Evolutionary conservation across 2,329 filamentous ascomycete species (phyloP), one percentile per base, ranked within the genome.

Genomic region (Colletotrichum siamense): DNA sequence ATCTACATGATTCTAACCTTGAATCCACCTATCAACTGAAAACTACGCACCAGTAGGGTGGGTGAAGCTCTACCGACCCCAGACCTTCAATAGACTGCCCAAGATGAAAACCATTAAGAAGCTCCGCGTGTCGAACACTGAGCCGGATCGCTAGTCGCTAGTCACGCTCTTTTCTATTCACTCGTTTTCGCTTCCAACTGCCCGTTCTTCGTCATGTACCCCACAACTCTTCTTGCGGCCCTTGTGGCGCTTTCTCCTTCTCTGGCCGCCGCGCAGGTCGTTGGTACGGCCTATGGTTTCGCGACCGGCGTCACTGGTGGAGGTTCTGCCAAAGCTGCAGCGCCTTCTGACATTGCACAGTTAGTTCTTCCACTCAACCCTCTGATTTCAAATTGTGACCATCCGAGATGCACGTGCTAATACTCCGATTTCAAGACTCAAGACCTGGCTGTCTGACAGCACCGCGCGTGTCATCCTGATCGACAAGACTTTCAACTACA

Each of bases 401-500:
- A n/a, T n/a, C 44, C 6, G 18, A 12, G 1, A 22, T 49, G 44
- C 44, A n/a, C 10, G n/a, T 22, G n/a, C 55, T 28, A 15, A 62
- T 7, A 62, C 5, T 15, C 3, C 16, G 5, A 18, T n/a, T 62
- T 13, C 6, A 9, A 65, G 59, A 22, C 86, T 90, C 75, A 78
- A 82, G 9, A 66, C 75, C 3, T 68, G 65, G 44, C 65, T 57
- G 28, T 57, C 65, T 6, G 65, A 68, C 30, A 57, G 30, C 44
- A 68, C 65, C 13, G 26, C 91, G 18, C 88, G 91, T 32, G 88
- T 90, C 77, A 92, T 93, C 79, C 86, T 93, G 69, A 85, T 93
- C 36, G 87, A 88, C 81, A 89, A 91, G 80, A 87, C 86, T 61
- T 88, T 89, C 81, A 88, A 91, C 84, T 92, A 91, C 85, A 88